These are phyloP conservation scores for Vitellaria paradoxa DNA, from an alignment of 179 eudicot genomes.

Conservation along the genomic window DNA sequence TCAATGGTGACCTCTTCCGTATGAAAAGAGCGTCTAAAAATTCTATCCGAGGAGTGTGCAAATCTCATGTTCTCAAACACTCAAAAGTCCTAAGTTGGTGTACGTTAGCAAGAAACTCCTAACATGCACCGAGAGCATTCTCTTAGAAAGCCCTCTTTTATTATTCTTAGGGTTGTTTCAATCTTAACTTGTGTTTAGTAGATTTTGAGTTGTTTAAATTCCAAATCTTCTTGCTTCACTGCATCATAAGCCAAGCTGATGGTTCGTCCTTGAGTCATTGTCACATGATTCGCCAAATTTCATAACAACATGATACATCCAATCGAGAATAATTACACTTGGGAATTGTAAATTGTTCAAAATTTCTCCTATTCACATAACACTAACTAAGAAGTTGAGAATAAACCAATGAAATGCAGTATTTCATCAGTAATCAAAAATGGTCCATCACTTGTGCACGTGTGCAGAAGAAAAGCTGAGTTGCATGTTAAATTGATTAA, in stretches of 20 bases:
- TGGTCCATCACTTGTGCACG: background rate
- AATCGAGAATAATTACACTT: background rate
- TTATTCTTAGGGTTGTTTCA: too few relatives aligned
- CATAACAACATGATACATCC: background rate
- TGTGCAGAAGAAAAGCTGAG: background rate
- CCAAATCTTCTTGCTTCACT: too few relatives aligned
- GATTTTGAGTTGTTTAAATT: too few relatives aligned
- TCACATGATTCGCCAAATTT: background rate
- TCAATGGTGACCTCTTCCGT: too few relatives aligned
- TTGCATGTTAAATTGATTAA: background rate
- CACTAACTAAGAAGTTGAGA: background rate
- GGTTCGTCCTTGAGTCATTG: background rate
- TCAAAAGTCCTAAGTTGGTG: too few relatives aligned
- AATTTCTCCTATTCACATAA: background rate
- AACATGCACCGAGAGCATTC: too few relatives aligned
- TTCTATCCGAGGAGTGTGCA: too few relatives aligned
- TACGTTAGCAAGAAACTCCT: too few relatives aligned
- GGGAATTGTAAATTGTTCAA: background rate
- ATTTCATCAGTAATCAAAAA: background rate
- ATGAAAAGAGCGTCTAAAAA: too few relatives aligned
- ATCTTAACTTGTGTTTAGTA: too few relatives aligned
- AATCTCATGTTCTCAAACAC: too few relatives aligned
- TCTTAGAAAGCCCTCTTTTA: too few relatives aligned
- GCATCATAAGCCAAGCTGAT: conserved; percentile 9
- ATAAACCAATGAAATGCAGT: background rate